These are phyloP conservation scores for Multifurca ochricompacta DNA, from an alignment of 768 basidiomycete species.

Conservation along the genomic window DNA sequence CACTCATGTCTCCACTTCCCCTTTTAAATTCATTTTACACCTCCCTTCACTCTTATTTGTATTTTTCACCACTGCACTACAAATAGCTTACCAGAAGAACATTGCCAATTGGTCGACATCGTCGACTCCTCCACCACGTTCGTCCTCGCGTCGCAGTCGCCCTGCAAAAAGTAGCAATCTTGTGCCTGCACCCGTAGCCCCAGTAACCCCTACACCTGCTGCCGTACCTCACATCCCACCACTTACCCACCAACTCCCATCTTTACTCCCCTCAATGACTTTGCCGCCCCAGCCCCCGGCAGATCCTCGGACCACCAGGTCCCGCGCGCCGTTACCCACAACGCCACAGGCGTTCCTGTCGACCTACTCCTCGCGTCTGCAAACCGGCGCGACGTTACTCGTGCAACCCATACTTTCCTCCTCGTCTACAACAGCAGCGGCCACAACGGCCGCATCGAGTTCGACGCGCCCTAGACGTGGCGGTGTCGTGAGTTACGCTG, in stretches of 20 bases:
- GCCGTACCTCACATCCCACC: conserved; percentile 31
- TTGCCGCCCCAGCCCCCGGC: conserved; percentile 37
- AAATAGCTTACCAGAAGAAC: conserved; percentile 56
- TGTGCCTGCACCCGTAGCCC: conserved; percentile 26
- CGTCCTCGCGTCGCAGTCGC: conserved; percentile 32
- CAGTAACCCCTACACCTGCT: conserved; percentile 26
- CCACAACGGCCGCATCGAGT: conserved; percentile 34
- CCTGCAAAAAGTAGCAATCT: conserved; percentile 38
- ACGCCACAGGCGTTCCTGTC: conserved; percentile 65
- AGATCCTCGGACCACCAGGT: conserved; percentile 25
- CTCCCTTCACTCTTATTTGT: not conserved
- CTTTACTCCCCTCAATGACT: conserved; percentile 24
- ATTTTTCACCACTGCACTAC: conserved; percentile 3
- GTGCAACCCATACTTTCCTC: conserved; percentile 73
- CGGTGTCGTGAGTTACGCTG: conserved; percentile 78
- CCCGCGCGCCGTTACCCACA: conserved; percentile 38
- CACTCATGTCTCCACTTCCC: no score
- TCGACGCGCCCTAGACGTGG: conserved; percentile 41
- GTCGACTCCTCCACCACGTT: conserved; percentile 48
- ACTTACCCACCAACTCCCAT: conserved; percentile 22
- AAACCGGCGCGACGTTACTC: conserved; percentile 82
- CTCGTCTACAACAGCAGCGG: conserved; percentile 28
- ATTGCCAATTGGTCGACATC: conserved; percentile 62
- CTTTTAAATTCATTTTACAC: not conserved
- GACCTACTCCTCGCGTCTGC: conserved; percentile 83